Evolutionary conservation across 345 rosid genomes (phyloP).

Genomic region (Trapa incisa): DNA sequence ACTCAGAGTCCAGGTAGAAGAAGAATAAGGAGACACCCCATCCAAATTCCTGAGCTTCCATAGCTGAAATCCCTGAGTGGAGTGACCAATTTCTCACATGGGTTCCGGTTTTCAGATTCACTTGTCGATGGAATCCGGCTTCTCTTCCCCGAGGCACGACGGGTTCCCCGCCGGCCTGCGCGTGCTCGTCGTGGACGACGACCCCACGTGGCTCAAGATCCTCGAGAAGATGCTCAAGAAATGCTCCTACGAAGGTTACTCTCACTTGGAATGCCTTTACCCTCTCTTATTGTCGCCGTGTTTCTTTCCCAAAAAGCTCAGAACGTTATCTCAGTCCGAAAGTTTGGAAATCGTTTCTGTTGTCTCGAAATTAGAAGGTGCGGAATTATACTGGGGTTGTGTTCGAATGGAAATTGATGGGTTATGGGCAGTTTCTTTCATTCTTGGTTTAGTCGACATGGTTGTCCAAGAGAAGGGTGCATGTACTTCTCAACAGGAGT

Average conservation of each 20-base stretch:
- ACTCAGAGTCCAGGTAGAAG: neutral
- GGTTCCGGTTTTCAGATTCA: neutral
- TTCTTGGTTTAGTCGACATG: neutral
- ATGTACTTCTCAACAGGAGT: neutral
- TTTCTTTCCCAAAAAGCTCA: neutral
- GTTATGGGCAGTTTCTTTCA: neutral
- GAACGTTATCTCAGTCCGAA: neutral
- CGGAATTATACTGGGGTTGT: neutral
- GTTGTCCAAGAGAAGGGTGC: neutral
- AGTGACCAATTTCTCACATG: neutral
- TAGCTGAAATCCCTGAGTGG: neutral
- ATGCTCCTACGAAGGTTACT: conserved; percentile 74
- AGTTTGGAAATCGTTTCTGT: neutral
- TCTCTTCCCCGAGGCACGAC: conserved; percentile 49
- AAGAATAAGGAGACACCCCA: neutral
- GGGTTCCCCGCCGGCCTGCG: conserved; percentile 76
- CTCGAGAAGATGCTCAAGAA: conserved; percentile 98
- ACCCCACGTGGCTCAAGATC: conserved; percentile 90
- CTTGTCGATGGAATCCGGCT: conserved; percentile 49
- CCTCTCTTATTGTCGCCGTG: conserved; percentile 2
- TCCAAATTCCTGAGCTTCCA: no score
- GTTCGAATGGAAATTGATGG: neutral
- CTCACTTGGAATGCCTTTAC: neutral
- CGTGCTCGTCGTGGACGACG: conserved; percentile 95
- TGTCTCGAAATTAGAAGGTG: neutral